Conservation (phyloP, 2,329 filamentous ascomycete species). For the Colletotrichum destructivum region DNA sequence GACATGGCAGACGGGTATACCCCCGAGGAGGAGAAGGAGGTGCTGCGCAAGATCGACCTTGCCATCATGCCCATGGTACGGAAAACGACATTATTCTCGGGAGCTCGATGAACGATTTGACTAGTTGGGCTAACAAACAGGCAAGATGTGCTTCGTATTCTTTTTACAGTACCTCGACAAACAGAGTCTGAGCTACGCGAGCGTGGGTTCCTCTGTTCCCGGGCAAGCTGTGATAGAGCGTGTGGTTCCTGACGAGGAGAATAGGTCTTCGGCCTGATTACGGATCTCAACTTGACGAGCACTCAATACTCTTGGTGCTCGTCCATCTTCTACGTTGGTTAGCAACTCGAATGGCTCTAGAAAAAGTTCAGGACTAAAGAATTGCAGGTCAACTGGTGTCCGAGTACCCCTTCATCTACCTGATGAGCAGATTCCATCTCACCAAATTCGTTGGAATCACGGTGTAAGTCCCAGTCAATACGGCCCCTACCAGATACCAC, state of each 20-base stretch:
- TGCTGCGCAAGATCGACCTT: constrained; percentile 53
- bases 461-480: constrained; percentile 52
- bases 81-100: not conserved
- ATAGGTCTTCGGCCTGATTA: constrained; percentile 61
- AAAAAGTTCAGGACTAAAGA: fast-evolving
- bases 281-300: constrained; percentile 60
- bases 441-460: constrained; percentile 65
- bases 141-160: constrained; percentile 58
- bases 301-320: constrained; percentile 65
- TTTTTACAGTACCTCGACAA: constrained; percentile 64
- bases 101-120: not conserved
- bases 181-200: constrained; percentile 65
- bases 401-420: constrained; percentile 65
- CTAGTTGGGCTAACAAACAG: not conserved
- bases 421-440: constrained; percentile 65
- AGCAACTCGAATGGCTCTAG: constrained; percentile 41
- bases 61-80: constrained; percentile 51
- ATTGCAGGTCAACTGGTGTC: constrained; percentile 57
- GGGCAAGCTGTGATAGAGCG: too few relatives aligned
- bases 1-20: constrained; percentile 45
- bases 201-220: constrained; percentile 25
- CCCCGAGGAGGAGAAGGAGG: constrained; percentile 50
- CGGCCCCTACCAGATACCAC: too few relatives aligned
- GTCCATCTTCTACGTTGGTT: constrained; percentile 54
- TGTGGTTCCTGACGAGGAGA: not conserved